Base-by-base conservation (phyloP, 805 yeast genomes). In the Yarrowia sp. region DNA sequence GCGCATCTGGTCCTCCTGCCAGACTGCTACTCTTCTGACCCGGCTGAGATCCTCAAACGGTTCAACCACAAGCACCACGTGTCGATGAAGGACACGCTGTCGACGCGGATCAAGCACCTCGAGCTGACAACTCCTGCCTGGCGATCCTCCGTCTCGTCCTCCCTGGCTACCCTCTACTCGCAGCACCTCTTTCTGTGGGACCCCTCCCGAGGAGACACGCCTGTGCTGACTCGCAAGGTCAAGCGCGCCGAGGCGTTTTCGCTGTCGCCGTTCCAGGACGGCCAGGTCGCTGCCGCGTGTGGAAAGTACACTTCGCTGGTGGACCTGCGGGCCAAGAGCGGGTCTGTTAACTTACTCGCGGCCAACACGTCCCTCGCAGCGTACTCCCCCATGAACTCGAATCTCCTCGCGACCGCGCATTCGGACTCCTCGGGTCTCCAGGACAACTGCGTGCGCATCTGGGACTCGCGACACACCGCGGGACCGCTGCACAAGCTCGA, bases 101-200 rank as follows among this genome's bases (percentile, higher is more conserved):
- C 70, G 16, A 59, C 71, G 65, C 64, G 76, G 1, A 72, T 79
- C 41, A 68, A 71, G 38, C 69, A 74, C 55, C 63, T 82, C 14
- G 74, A 71, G 16, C 67, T 79, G 14, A 71, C 82, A 0, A 73
- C 77, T 24, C 63, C 69, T 13, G 63, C 67, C n/a, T 81, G 85
- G 84, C 66, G 76, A 2, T 77, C 81, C 47, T 72, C 76, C 12
- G 69, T 75, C 0, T 68, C 72, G 27, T 77, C 82, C 21, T 77
- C 83, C 3, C 72, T 90, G 61, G 72, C 87, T 27, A 78, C 96
- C 0, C 71, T 84, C 6, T 88, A 87, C 70, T 84, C 84, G 63
- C 86, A 87, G 64, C 82, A 86, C 63, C 66, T 92, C 13, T 91
- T 88, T 70, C 73, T 86, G 55, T 91, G 97, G 93, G 91, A 91